These are phyloP conservation scores for Dendrostoma leiphaemia DNA, from an alignment of 2,329 filamentous ascomycete species.

Conservation along the genomic window DNA sequence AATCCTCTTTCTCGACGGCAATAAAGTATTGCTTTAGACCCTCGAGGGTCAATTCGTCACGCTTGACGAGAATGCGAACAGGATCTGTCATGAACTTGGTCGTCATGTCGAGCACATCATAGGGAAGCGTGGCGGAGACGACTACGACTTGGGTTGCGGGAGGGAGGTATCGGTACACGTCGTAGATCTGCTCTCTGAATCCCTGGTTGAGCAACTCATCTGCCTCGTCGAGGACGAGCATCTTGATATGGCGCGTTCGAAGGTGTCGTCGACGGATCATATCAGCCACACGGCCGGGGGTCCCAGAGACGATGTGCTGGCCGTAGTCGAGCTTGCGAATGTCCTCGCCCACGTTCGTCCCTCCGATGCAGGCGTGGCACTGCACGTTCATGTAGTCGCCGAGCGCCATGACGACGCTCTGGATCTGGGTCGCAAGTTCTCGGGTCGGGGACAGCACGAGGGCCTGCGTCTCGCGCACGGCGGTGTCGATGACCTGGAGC, in stretches of 20 bases:
- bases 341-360: slow-evolving; percentile 96
- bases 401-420: slow-evolving; percentile 98
- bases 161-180: slow-evolving; percentile 98
- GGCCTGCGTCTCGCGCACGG: slow-evolving; percentile 95
- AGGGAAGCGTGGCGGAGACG: slow-evolving; percentile 96
- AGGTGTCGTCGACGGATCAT: slow-evolving; percentile 99
- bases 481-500: slow-evolving; percentile 96
- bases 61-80: slow-evolving; percentile 98
- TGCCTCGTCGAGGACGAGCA: slow-evolving; percentile 99
- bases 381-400: slow-evolving; percentile 99
- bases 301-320: slow-evolving; percentile 95
- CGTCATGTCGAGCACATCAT: slow-evolving; percentile 98
- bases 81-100: slow-evolving; percentile 99
- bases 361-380: slow-evolving; percentile 99
- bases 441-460: slow-evolving; percentile 96
- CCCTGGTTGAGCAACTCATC: slow-evolving; percentile 95
- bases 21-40: slow-evolving; percentile 99
- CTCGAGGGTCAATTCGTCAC: slow-evolving; percentile 98
- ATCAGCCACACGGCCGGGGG: slow-evolving; percentile 96
- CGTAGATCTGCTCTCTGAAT: slow-evolving; percentile 99
- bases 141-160: slow-evolving; percentile 98
- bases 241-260: slow-evolving; percentile 98
- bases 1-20: slow-evolving; percentile 99
- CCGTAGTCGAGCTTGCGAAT: slow-evolving; percentile 97
- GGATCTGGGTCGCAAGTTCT: slow-evolving; percentile 98